A percentile compares a stretch with the other conserved stretches of the same genome.
phyloP scores from a whole-genome alignment of 2,329 filamentous ascomycete species.

The Aspergillus sp. region DNA sequence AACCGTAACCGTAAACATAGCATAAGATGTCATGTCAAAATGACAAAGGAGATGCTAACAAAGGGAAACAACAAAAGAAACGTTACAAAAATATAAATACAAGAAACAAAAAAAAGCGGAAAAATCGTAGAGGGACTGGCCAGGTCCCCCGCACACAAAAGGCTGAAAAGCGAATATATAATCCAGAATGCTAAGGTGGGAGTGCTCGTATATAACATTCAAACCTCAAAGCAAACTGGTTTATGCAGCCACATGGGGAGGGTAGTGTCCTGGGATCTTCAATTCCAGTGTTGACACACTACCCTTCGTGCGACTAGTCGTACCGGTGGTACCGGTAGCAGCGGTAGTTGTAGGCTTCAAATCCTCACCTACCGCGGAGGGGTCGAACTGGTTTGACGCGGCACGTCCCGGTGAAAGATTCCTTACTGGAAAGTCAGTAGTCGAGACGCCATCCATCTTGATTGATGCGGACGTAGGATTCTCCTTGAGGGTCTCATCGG shows the following conservation, averaged over 20 bases:
- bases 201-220: background rate
- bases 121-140: slow-evolving; percentile 1
- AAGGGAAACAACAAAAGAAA: slow-evolving; percentile 5
- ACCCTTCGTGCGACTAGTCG: slow-evolving; percentile 14
- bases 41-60: slow-evolving; percentile 7
- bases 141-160: too few relatives aligned
- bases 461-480: background rate
- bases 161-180: background rate
- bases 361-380: background rate
- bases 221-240: background rate
- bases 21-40: background rate
- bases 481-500: background rate
- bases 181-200: slow-evolving; percentile 1
- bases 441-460: background rate
- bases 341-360: background rate
- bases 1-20: background rate
- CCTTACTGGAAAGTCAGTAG: background rate
- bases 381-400: slow-evolving; percentile 2
- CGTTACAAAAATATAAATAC: background rate
- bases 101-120: background rate
- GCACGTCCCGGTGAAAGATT: background rate
- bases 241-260: slow-evolving; percentile 25
- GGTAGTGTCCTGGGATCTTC: slow-evolving; percentile 31
- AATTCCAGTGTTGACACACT: slow-evolving; percentile 27
- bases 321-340: background rate